Conservation (phyloP, 2,329 filamentous ascomycete species). For the Venturia effusa region DNA sequence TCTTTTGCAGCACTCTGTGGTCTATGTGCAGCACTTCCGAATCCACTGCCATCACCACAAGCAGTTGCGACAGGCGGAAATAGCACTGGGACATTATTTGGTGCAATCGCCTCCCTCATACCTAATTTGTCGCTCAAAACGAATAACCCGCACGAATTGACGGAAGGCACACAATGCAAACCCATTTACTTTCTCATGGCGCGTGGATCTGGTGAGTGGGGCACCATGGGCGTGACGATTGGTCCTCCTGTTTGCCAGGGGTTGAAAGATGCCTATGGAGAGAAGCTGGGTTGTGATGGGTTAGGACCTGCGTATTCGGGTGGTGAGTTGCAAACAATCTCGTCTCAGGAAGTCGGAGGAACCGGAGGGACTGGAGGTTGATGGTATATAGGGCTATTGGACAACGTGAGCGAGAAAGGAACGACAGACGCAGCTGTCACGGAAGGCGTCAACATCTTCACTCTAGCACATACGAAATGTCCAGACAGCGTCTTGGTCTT, state of each 20-base stretch:
- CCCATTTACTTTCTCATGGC: slow-evolving; percentile 30
- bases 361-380: neutral
- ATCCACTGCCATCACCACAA: neutral
- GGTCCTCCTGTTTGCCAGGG: neutral
- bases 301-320: slow-evolving; percentile 4
- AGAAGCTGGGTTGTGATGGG: neutral
- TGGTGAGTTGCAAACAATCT: too few relatives aligned
- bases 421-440: neutral
- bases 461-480: neutral
- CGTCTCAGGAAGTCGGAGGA: too few relatives aligned
- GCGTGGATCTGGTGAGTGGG: slow-evolving; percentile 29
- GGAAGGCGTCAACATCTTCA: neutral
- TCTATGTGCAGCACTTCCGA: neutral
- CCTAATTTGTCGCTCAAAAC: neutral
- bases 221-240: slow-evolving; percentile 16
- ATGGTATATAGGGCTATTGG: neutral
- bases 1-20: neutral
- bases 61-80: slow-evolving; percentile 1
- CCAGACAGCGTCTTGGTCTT: neutral
- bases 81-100: neutral
- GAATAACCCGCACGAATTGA: neutral
- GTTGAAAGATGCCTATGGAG: neutral
- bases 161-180: slow-evolving; percentile 19
- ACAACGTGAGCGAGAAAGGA: neutral
- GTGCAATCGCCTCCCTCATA: neutral